Base-by-base conservation (phyloP, 2,329 filamentous ascomycete species). In the Cladosporium sp. region DNA sequence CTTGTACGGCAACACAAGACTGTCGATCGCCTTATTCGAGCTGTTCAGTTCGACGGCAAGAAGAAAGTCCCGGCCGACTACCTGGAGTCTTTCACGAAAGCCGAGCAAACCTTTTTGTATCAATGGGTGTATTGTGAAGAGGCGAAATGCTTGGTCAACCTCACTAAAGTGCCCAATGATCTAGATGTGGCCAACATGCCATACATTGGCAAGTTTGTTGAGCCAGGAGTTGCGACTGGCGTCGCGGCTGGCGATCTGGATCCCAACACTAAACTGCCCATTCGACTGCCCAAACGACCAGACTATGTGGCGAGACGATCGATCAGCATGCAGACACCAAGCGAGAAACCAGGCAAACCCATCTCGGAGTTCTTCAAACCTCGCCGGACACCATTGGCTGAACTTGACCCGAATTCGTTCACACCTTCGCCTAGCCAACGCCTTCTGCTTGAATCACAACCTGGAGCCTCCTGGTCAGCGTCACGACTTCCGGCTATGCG, bases 101-200 rank as follows among this genome's bases (percentile, higher is more conserved):
- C 95, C 0, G 95, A 99, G 77, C 82, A 91, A 70, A 98, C 95
- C 0, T 99, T 99, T 74, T 80, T 97, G 21, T 91, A 98, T 74
- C 95, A 97, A 79, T 91, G 95, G 79, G 94, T 98, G 3, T 99
- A 91, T 76, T 98, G 94, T 75, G 93, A 94, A 0, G 81, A 83
- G 43, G 83, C 85, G 49, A 83, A 89, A 65, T 81, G 87, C 67
- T 79, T 98, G 53, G 91, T 97, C 48, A 88, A 92, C 67, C 83
- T 97, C 66, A 95, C 88, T 0, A 82, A 87, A 16, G 84, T 89
- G 0, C 85, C 87, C 0, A 80, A 84, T 6, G 86, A 86, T 5
- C 76, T 92, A 25, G 85, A 88, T 26, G 81, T 89, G 0, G 86
- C 88, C 11, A 86, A 90, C 49, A 89, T 97, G 84, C 86, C 90